Percentiles rank a stretch among this genome's conserved stretches.
These are phyloP conservation scores for Hypoxylon rickii DNA, from an alignment of 495 filamentous ascomycete species.

Conservation along the genomic window DNA sequence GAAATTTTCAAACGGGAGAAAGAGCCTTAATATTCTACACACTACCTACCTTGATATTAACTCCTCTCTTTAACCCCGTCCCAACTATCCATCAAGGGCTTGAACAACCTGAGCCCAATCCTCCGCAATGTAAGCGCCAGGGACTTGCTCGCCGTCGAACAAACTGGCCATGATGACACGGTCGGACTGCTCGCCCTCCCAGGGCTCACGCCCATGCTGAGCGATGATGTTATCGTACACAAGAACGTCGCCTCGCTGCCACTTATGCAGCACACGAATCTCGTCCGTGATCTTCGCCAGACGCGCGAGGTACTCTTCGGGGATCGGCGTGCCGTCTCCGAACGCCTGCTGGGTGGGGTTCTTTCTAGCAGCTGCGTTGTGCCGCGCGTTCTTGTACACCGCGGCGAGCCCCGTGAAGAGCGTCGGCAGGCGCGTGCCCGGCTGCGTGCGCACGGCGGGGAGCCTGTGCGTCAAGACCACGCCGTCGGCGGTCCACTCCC, in stretches of 20 bases:
- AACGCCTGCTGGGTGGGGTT: slow-evolving; percentile 42
- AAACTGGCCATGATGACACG: slow-evolving; percentile 52
- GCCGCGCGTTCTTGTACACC: slow-evolving; percentile 47
- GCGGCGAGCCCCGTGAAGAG: slow-evolving; percentile 57
- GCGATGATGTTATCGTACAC: slow-evolving; percentile 55
- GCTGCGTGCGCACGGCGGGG: slow-evolving; percentile 51
- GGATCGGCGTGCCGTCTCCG: slow-evolving; percentile 58
- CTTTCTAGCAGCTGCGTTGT: slow-evolving; percentile 29
- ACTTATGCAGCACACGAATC: slow-evolving; percentile 50
- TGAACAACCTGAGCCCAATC: slow-evolving; percentile 55
- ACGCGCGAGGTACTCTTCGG: slow-evolving; percentile 51
- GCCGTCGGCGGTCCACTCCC: slow-evolving; percentile 54
- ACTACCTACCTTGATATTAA: neutral
- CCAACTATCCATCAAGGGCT: slow-evolving; percentile 35
- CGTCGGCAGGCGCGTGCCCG: slow-evolving; percentile 52
- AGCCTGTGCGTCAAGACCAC: slow-evolving; percentile 46
- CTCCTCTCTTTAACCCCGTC: too few relatives aligned
- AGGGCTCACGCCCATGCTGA: slow-evolving; percentile 54
- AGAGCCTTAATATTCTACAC: too few relatives aligned
- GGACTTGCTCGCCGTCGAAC: slow-evolving; percentile 46
- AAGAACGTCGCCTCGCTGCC: slow-evolving; percentile 47
- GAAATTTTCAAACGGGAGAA: too few relatives aligned
- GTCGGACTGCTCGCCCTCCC: slow-evolving; percentile 51
- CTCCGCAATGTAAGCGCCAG: slow-evolving; percentile 48
- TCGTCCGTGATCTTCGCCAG: slow-evolving; percentile 55